Conservation (phyloP, 306 rosid genomes). For the Urtica urens region DNA sequence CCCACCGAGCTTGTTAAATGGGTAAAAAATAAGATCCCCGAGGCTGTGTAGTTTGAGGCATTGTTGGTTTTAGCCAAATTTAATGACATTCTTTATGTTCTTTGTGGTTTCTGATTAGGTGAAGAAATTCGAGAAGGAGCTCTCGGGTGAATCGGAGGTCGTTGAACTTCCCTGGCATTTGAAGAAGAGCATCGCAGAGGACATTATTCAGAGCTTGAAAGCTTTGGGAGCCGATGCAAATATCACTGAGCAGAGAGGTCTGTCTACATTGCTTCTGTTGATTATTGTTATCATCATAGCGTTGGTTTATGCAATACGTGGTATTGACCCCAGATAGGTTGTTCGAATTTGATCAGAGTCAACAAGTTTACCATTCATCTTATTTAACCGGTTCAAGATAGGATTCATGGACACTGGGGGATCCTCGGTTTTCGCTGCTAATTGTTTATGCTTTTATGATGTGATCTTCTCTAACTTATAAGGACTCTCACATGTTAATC, state of each 20-base stretch:
- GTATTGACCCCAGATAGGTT: too few relatives aligned
- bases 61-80: not conserved
- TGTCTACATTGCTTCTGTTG: conserved; percentile 13
- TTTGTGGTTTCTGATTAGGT: conserved; percentile 34
- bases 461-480: too few relatives aligned
- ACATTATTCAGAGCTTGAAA: conserved; percentile 47
- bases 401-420: too few relatives aligned
- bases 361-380: too few relatives aligned
- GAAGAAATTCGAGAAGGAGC: conserved; percentile 46
- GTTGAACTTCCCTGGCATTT: conserved; percentile 54
- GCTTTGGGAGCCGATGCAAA: conserved; percentile 34
- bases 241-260: conserved; percentile 59
- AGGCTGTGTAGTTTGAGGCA: not conserved
- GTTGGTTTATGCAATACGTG: too few relatives aligned
- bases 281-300: not conserved
- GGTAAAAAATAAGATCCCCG: conserved; percentile 34
- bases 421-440: too few relatives aligned
- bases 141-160: conserved; percentile 28
- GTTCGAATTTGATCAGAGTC: too few relatives aligned
- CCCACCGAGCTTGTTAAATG: conserved; percentile 61
- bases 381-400: too few relatives aligned
- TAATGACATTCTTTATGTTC: not conserved
- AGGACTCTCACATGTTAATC: too few relatives aligned
- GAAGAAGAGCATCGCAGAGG: conserved; percentile 59
- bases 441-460: too few relatives aligned